These are phyloP conservation scores for Halophytophthora batemanensis DNA, from an alignment of 352 stramenopile genomes.

Conservation along the genomic window DNA sequence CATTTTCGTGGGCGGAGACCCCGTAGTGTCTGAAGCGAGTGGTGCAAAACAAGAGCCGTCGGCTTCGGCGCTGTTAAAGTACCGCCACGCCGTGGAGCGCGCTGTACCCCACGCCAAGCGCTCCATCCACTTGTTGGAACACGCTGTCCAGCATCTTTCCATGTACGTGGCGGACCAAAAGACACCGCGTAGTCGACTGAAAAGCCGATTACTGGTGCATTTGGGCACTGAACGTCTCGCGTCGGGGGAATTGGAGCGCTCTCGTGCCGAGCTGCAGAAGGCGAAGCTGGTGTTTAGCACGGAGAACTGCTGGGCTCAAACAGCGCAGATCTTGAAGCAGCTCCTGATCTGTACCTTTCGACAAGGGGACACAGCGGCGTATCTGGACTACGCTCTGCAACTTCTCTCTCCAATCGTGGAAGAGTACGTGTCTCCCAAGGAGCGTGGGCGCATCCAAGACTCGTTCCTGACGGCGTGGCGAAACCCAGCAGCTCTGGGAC, in stretches of 20 bases:
- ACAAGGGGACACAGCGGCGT: conserved; percentile 67
- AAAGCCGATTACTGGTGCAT: conserved; percentile 70
- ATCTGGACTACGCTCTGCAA: conserved; percentile 77
- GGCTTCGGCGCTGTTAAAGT: conserved; percentile 55
- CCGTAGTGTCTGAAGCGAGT: conserved; percentile 50
- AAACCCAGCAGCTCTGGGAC: conserved; percentile 34
- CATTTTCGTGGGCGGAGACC: conserved; percentile 66
- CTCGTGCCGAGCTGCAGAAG: conserved; percentile 64
- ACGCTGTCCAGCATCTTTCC: conserved; percentile 70
- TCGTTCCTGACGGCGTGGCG: conserved; percentile 65
- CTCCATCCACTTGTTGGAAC: conserved; percentile 74
- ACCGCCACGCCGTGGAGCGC: conserved; percentile 58
- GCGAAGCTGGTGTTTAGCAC: conserved; percentile 51
- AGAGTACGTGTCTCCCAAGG: conserved; percentile 53
- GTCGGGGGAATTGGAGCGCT: conserved; percentile 61
- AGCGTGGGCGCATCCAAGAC: conserved; percentile 58
- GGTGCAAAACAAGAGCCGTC: conserved; percentile 41
- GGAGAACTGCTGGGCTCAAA: conserved; percentile 78
- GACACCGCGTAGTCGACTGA: conserved; percentile 59
- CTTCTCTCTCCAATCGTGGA: conserved; percentile 71
- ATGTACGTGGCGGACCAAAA: conserved; percentile 69
- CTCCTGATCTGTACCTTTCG: conserved; percentile 72
- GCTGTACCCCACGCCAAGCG: conserved; percentile 60
- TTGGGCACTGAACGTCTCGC: conserved; percentile 72
- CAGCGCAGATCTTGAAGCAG: conserved; percentile 70